phyloP scores from a whole-genome alignment of 2,329 filamentous ascomycete genomes.

The Atkinsonella hypoxylon region DNA sequence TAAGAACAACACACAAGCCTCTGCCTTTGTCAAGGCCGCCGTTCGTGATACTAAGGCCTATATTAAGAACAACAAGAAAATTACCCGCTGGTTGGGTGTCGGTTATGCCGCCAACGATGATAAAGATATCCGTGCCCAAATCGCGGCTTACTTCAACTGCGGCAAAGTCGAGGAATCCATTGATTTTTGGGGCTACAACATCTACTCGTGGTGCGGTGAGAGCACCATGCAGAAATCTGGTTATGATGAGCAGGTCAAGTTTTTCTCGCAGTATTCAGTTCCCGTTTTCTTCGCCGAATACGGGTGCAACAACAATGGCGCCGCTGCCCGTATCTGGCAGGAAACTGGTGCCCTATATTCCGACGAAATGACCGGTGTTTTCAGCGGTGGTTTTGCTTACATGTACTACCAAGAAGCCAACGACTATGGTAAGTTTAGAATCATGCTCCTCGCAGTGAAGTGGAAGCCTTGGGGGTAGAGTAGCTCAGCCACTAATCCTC shows the following conservation, averaged over 20 bases:
- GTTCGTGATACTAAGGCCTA: constrained; percentile 93
- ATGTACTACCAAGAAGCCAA: constrained; percentile 94
- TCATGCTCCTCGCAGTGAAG: too few species aligned
- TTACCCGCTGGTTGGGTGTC: constrained; percentile 74
- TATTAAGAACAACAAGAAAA: constrained; percentile 69
- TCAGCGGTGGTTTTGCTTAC: constrained; percentile 96
- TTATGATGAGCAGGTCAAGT: constrained; percentile 69
- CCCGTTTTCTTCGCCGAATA: constrained; percentile 99
- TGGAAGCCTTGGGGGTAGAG: neutral
- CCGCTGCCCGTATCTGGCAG: constrained; percentile 62
- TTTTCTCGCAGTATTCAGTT: constrained; percentile 82
- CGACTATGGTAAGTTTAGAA: constrained; percentile 55
- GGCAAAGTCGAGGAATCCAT: constrained; percentile 54
- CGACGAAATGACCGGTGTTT: constrained; percentile 68
- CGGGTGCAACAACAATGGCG: constrained; percentile 67
- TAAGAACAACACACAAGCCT: constrained; percentile 76
- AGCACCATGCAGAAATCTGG: constrained; percentile 67
- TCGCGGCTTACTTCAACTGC: constrained; percentile 94
- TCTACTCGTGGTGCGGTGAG: constrained; percentile 96
- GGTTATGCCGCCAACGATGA: constrained; percentile 97
- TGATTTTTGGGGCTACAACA: constrained; percentile 99
- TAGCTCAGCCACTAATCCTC: neutral
- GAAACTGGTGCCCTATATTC: constrained; percentile 78
- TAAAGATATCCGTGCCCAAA: constrained; percentile 62
- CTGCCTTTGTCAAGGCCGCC: constrained; percentile 93